Evolutionary conservation across 2,329 filamentous ascomycete species (phyloP).

Genomic region (Hypoxylon sp.): DNA sequence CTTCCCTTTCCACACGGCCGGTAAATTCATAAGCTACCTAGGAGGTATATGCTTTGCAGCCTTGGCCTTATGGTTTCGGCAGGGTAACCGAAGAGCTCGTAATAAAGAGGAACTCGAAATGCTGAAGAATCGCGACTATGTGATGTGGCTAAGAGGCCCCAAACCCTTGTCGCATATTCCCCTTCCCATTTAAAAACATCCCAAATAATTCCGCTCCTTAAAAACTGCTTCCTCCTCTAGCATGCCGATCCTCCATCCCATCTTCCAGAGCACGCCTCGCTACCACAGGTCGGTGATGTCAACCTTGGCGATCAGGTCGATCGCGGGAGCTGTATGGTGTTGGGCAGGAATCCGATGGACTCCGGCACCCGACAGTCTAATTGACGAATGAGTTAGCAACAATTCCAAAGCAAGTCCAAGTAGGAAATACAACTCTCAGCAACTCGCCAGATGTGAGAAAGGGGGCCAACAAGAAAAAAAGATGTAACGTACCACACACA

Average conservation of each 20-base stretch:
- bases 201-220: no score
- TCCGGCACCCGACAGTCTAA: background rate
- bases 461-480: background rate
- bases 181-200: background rate
- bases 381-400: background rate
- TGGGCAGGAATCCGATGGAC: background rate
- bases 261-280: background rate
- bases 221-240: background rate
- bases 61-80: background rate
- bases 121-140: background rate
- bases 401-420: background rate
- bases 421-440: background rate
- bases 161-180: background rate
- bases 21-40: background rate
- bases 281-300: background rate
- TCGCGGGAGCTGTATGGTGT: background rate
- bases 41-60: background rate
- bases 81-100: background rate
- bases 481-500: background rate
- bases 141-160: background rate
- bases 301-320: background rate
- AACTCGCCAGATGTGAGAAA: background rate
- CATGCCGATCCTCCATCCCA: background rate
- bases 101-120: background rate
- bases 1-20: background rate